Evolutionary conservation across 345 rosid genomes (phyloP).

Genomic region (Populus davidiana): DNA sequence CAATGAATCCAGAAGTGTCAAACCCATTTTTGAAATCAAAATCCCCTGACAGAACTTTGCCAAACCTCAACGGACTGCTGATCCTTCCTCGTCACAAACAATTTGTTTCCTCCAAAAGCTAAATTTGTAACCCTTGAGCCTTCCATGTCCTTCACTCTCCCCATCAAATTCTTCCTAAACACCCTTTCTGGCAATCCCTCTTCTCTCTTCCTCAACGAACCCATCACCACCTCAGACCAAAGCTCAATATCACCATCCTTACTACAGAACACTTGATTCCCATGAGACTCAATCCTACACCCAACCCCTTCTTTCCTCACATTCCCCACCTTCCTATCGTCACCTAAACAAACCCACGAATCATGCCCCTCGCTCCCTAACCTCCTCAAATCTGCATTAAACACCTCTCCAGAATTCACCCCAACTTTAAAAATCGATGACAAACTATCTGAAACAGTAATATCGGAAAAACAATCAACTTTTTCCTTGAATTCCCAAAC

Average conservation of each 20-base stretch:
- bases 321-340: conserved; percentile 42
- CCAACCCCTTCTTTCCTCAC: conserved; percentile 82
- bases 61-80: conserved; percentile 79
- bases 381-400: conserved; percentile 58
- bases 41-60: conserved; percentile 53
- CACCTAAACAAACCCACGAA: conserved; percentile 71
- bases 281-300: conserved; percentile 72
- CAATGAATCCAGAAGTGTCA: neutral
- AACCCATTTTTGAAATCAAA: neutral
- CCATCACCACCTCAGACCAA: conserved; percentile 79
- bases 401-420: conserved; percentile 69
- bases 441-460: conserved; percentile 64
- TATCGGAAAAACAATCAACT: conserved; percentile 80
- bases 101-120: conserved; percentile 81
- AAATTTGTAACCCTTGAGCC: conserved; percentile 57
- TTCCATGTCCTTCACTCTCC: conserved; percentile 52
- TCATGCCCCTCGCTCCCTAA: conserved; percentile 31
- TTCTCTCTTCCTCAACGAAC: conserved; percentile 27
- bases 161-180: conserved; percentile 67
- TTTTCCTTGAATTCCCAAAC: conserved; percentile 77
- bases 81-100: conserved; percentile 71
- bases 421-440: conserved; percentile 75
- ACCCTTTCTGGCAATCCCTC: conserved; percentile 49
- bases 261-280: conserved; percentile 73
- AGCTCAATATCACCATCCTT: conserved; percentile 65